Percentiles rank a stretch among this genome's conserved stretches.
Conservation (phyloP, 352 stramenopile species). For the Sclerospora graminicola region DNA sequence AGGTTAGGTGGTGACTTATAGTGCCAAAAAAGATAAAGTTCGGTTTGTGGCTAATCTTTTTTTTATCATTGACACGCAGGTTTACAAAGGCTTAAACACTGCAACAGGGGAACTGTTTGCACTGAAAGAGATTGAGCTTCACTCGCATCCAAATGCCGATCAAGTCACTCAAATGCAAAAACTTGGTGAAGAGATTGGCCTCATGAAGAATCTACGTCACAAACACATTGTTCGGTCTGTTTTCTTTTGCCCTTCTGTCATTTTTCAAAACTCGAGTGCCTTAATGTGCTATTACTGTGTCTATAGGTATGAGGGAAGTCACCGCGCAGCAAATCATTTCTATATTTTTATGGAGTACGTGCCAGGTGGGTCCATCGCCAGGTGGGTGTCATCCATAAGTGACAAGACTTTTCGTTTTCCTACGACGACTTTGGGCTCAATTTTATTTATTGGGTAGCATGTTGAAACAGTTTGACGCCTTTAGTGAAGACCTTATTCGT, state of each 20-base stretch:
- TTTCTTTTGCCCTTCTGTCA: background rate
- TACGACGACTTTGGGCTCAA: too few species aligned
- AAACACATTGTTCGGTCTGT: slow-evolving; percentile 90
- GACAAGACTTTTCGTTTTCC: too few species aligned
- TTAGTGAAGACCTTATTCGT: slow-evolving; percentile 84
- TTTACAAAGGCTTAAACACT: slow-evolving; percentile 93
- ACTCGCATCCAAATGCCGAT: slow-evolving; percentile 33
- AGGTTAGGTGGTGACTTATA: too few species aligned
- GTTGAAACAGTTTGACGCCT: slow-evolving; percentile 89
- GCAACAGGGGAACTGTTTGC: slow-evolving; percentile 86
- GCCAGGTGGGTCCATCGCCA: slow-evolving; percentile 86
- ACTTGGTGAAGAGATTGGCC: slow-evolving; percentile 85
- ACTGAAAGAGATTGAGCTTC: too few species aligned
- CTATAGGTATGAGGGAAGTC: too few species aligned
- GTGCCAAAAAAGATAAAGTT: too few species aligned
- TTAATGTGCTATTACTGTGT: too few species aligned
- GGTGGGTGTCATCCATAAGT: slow-evolving; percentile 11
- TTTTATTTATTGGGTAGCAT: too few species aligned
- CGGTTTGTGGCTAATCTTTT: too few species aligned
- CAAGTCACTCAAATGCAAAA: slow-evolving; percentile 63
- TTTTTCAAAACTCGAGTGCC: too few species aligned
- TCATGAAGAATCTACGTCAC: slow-evolving; percentile 92
- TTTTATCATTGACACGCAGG: too few species aligned
- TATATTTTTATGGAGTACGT: slow-evolving; percentile 97
- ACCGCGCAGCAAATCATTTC: slow-evolving; percentile 67